phyloP scores from a whole-genome alignment of 768 basidiomycete species.

The Amanita rubescens region DNA sequence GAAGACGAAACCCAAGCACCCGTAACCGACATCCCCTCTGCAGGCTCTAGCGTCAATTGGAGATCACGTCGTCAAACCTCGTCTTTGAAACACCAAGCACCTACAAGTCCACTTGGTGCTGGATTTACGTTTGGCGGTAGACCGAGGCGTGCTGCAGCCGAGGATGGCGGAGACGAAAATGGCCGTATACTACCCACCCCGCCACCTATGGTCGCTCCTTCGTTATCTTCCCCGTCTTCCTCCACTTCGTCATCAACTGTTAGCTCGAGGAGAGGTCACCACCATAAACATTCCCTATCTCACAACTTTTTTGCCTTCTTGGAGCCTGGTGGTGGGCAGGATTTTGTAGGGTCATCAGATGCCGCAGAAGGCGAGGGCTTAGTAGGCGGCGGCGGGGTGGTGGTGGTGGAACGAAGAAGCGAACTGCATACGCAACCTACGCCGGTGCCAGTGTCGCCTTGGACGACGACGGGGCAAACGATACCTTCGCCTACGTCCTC shows the following conservation, averaged over 20 bases:
- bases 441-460: constrained; percentile 56
- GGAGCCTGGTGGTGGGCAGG: constrained; percentile 49
- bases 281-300: constrained; percentile 91
- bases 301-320: constrained; percentile 96
- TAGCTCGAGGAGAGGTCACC: constrained; percentile 59
- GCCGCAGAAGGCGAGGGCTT: too few relatives aligned
- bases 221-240: constrained; percentile 17
- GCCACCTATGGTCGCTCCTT: constrained; percentile 21
- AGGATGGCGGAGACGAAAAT: too few relatives aligned
- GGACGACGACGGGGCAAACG: too few relatives aligned
- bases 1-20: too few relatives aligned
- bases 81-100: not conserved
- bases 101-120: constrained; percentile 35
- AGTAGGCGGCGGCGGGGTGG: too few relatives aligned
- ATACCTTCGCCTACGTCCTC: constrained; percentile 36
- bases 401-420: not conserved
- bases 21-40: constrained; percentile 17
- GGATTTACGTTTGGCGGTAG: constrained; percentile 61
- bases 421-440: constrained; percentile 54
- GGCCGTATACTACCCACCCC: constrained; percentile 9
- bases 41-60: constrained; percentile 28
- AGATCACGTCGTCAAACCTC: not conserved
- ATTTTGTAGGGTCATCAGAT: too few relatives aligned
- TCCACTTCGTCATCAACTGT: constrained; percentile 8
- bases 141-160: constrained; percentile 22